Evolutionary conservation across 352 stramenopile genomes (phyloP).

Genomic region (Nothophytophthora sp.): DNA sequence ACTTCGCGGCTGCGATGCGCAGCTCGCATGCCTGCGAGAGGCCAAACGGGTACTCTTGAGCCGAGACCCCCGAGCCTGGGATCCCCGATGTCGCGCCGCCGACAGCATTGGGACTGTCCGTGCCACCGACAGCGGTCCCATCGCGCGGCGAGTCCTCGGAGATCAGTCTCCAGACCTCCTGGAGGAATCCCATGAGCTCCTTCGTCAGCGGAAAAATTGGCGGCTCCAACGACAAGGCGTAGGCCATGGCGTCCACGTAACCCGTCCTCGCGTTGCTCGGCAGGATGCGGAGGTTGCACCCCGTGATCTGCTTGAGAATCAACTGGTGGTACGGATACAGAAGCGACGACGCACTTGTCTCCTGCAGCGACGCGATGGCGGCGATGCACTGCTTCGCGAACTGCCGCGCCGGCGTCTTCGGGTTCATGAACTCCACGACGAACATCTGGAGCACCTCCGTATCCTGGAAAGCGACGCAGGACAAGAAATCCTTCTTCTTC

Average conservation of each 20-base stretch:
- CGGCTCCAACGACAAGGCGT: constrained; percentile 68
- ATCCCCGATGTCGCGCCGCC: constrained; percentile 25
- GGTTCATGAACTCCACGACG: constrained; percentile 85
- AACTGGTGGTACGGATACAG: constrained; percentile 85
- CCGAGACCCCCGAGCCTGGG: constrained; percentile 45
- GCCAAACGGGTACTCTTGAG: constrained; percentile 88
- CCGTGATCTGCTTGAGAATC: constrained; percentile 85
- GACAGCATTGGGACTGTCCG: constrained; percentile 23
- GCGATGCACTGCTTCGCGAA: constrained; percentile 78
- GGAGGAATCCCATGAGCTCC: constrained; percentile 83
- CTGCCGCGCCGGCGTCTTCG: constrained; percentile 62
- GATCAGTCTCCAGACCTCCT: constrained; percentile 86
- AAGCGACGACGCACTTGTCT: constrained; percentile 62
- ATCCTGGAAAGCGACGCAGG: constrained; percentile 80
- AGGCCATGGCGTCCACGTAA: constrained; percentile 88
- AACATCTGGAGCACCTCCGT: constrained; percentile 88
- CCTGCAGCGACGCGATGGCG: constrained; percentile 52
- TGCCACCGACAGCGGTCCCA: constrained; percentile 22
- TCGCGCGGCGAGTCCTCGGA: constrained; percentile 61
- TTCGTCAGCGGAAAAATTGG: constrained; percentile 86
- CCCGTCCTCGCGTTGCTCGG: constrained; percentile 67
- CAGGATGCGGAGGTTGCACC: constrained; percentile 75
- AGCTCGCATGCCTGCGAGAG: constrained; percentile 81
- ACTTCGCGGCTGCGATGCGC: constrained; percentile 85
- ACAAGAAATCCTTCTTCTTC: constrained; percentile 62